Evolutionary conservation across 2,329 filamentous ascomycete species (phyloP).

Genomic region (Fusarium protoensiforme): DNA sequence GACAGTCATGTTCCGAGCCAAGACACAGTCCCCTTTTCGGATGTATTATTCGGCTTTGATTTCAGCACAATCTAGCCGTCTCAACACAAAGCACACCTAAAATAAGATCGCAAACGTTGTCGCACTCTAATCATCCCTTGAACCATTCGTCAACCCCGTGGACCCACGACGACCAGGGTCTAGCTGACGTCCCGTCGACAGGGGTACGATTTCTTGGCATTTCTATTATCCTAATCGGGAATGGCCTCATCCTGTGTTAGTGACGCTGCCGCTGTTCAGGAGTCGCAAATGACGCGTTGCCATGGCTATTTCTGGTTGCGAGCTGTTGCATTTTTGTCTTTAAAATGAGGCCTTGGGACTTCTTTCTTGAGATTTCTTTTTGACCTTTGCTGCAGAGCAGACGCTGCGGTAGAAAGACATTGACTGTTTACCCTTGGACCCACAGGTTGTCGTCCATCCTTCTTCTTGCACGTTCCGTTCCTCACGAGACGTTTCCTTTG

Average conservation of each 20-base stretch:
- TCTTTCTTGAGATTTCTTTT: not conserved
- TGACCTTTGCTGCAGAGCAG: not conserved
- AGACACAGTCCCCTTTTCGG: not conserved
- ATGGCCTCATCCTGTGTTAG: not conserved
- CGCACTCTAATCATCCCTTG: not conserved
- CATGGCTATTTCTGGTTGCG: not conserved
- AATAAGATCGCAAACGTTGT: not conserved
- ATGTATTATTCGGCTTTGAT: not conserved
- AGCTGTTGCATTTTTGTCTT: not conserved
- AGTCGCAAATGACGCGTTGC: not conserved
- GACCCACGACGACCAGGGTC: not conserved
- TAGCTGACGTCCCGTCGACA: not conserved
- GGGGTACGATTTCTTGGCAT: not conserved
- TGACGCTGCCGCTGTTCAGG: not conserved
- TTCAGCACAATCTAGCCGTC: not conserved
- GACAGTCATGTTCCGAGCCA: not conserved
- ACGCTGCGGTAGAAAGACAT: not conserved
- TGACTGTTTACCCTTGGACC: too few relatives aligned
- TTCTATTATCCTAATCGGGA: constrained; percentile 6
- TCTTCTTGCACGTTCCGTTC: too few relatives aligned
- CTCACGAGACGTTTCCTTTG: not conserved
- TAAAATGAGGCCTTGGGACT: not conserved
- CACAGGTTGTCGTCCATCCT: not conserved
- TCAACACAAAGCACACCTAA: not conserved
- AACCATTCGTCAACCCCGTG: not conserved